Percentiles rank a stretch among this genome's conserved stretches.
These are phyloP conservation scores for Hylodesmum podocarpum DNA, from an alignment of 306 rosid species.

Conservation along the genomic window DNA sequence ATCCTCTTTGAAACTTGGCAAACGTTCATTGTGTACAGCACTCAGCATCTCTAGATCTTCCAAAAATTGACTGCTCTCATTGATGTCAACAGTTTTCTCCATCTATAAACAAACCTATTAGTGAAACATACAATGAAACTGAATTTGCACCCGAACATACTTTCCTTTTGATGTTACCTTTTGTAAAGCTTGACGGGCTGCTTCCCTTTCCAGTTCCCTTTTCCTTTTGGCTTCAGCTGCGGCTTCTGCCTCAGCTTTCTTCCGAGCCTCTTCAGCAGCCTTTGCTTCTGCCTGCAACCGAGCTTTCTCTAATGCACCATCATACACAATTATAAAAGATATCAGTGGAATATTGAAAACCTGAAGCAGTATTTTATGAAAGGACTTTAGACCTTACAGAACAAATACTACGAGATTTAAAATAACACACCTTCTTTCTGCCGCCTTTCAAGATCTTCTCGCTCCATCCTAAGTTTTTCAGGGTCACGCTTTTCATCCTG, in stretches of 20 bases:
- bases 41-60: conserved; percentile 87
- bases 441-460: conserved; percentile 87
- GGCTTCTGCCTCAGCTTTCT: conserved; percentile 77
- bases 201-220: conserved; percentile 91
- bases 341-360: background rate
- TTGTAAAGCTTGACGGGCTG: conserved; percentile 88
- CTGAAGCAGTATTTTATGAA: background rate
- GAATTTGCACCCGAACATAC: background rate
- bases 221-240: conserved; percentile 76
- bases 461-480: conserved; percentile 75
- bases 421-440: conserved; percentile 74
- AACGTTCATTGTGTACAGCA: conserved; percentile 45
- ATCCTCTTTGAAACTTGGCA: conserved; percentile 61
- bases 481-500: conserved; percentile 93
- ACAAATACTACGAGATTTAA: background rate
- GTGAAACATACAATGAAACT: conserved; percentile 6
- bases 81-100: conserved; percentile 89
- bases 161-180: conserved; percentile 43
- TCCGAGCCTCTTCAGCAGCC: conserved; percentile 93
- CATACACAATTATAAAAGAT: background rate
- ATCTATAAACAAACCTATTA: conserved; percentile 51
- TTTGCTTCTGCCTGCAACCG: conserved; percentile 89
- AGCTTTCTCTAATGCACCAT: conserved; percentile 69
- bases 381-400: background rate
- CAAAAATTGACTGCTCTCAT: conserved; percentile 74